Conservation (phyloP, 2,329 filamentous ascomycete genomes). For the Trichoderma koningiopsis region DNA sequence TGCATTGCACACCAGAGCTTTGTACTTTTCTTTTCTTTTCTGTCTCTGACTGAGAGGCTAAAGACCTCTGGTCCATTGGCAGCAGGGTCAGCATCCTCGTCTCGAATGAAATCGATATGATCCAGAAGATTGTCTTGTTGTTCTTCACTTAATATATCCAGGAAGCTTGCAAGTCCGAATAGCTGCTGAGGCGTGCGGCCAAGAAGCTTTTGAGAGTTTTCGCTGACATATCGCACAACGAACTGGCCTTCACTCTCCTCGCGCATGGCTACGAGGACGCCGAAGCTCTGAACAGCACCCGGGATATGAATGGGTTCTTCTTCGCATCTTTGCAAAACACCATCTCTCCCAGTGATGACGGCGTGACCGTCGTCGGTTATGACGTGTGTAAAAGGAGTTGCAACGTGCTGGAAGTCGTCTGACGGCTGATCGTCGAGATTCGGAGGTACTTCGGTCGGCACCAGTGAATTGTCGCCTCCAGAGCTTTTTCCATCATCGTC, state of each 20-base stretch:
- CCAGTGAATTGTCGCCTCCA: neutral
- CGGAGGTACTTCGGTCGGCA: neutral
- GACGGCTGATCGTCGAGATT: neutral
- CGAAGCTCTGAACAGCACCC: slow-evolving; percentile 79
- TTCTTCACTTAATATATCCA: slow-evolving; percentile 81
- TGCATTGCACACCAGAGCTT: slow-evolving; percentile 91
- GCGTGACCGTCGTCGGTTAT: slow-evolving; percentile 77
- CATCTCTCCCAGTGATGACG: slow-evolving; percentile 78
- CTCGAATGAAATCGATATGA: slow-evolving; percentile 83
- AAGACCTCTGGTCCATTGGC: slow-evolving; percentile 85
- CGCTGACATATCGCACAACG: slow-evolving; percentile 72
- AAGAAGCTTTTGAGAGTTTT: slow-evolving; percentile 75
- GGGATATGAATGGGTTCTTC: slow-evolving; percentile 91
- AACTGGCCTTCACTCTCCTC: slow-evolving; percentile 70
- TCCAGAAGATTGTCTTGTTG: slow-evolving; percentile 82
- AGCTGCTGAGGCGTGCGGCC: slow-evolving; percentile 77
- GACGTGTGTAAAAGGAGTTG: slow-evolving; percentile 76
- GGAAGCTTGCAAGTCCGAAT: slow-evolving; percentile 73
- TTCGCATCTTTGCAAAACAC: slow-evolving; percentile 76
- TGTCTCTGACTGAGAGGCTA: slow-evolving; percentile 69
- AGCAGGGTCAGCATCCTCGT: slow-evolving; percentile 75
- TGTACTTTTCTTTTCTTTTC: slow-evolving; percentile 53
- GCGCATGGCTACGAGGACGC: slow-evolving; percentile 71
- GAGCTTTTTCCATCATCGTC: slow-evolving; percentile 29
- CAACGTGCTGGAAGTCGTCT: slow-evolving; percentile 55